Base-by-base conservation (phyloP, 1,284 basidiomycete genomes). In the Cryptococcus neoformans region DNA sequence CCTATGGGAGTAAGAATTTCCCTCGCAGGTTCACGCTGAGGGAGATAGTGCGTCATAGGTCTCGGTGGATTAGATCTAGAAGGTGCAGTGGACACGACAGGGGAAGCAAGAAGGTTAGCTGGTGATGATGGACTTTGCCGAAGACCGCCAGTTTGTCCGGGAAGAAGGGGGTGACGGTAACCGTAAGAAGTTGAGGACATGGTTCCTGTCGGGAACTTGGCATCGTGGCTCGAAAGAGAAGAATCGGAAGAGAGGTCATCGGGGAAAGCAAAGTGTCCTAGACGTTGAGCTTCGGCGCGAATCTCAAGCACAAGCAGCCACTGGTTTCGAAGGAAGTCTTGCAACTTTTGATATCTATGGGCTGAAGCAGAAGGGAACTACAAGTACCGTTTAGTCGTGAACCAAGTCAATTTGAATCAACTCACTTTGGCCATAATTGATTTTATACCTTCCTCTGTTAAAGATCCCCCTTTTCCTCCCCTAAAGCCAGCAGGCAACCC, bases 391-490 rank as follows among this genome's bases (percentile, higher is more conserved):
- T 49, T 64, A 56, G 39, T 12, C n/a, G 12, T 17, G 2, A 16
- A n/a, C 6, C 9, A 11, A 10, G 46, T 42, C 8, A 16, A 47
- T 28, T 34, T 42, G 28, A 35, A 53, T 17, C 6, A 38, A 76
- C 86, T 69, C 64, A 94, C 93, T 28, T 28, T 28, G 4, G 28
- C 28, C 28, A 28, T 28, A 28, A 28, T 28, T 28, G 28, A 28
- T 4, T 21, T 21, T 21, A 21, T 21, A 21, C 21, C 21, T 21
- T 21, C 21, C 21, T 21, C 21, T 21, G 90, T 81, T 87, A 93
- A 93, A 36, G 92, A 75, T 77, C 85, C 87, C 21, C 21, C 21
- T 21, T 21, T 21, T 21, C 21, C 21, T 21, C 83, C 81, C 45
- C 72, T 59, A 58, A 78, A 78, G 1, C 68, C 65, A 28, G 57